Percentiles rank a stretch among this genome's conserved stretches.
Evolutionary conservation across 805 yeast genomes (phyloP).

Genomic region (Saccharomycopsis amapae): DNA sequence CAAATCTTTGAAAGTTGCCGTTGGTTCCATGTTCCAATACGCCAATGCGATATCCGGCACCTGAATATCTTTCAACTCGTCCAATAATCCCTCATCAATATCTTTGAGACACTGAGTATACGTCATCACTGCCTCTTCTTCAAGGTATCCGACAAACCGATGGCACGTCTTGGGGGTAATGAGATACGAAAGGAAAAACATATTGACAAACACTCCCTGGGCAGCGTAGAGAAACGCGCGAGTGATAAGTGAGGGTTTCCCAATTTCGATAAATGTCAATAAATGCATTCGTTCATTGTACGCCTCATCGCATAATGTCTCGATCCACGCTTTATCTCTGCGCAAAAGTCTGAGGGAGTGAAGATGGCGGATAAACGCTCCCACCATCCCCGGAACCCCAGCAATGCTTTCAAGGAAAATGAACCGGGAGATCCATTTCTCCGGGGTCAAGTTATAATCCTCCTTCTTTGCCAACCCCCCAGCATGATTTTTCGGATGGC

Average conservation of each 20-base stretch:
- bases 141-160: conserved; percentile 69
- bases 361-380: conserved; percentile 63
- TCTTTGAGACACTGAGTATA: conserved; percentile 56
- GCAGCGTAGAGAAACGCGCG: conserved; percentile 48
- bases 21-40: conserved; percentile 53
- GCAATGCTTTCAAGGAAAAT: conserved; percentile 67
- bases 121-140: conserved; percentile 69
- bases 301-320: conserved; percentile 66
- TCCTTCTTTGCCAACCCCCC: conserved; percentile 29
- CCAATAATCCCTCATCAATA: conserved; percentile 41
- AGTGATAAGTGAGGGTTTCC: conserved; percentile 55
- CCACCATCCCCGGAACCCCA: conserved; percentile 77
- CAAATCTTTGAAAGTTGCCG: conserved; percentile 52
- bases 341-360: conserved; percentile 53
- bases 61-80: conserved; percentile 37
- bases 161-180: conserved; percentile 59
- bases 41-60: conserved; percentile 55
- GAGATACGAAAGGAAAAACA: conserved; percentile 55
- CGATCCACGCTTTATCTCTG: conserved; percentile 70
- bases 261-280: conserved; percentile 57
- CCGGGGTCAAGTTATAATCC: conserved; percentile 48
- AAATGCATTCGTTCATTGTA: conserved; percentile 76
- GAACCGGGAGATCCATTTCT: conserved; percentile 55
- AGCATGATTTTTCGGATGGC: conserved; percentile 40
- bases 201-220: conserved; percentile 64